Evolutionary conservation across 139 green algal genomes (phyloP), one percentile per base, ranked within the genome.

Genomic region (Picochlorum sp.): DNA sequence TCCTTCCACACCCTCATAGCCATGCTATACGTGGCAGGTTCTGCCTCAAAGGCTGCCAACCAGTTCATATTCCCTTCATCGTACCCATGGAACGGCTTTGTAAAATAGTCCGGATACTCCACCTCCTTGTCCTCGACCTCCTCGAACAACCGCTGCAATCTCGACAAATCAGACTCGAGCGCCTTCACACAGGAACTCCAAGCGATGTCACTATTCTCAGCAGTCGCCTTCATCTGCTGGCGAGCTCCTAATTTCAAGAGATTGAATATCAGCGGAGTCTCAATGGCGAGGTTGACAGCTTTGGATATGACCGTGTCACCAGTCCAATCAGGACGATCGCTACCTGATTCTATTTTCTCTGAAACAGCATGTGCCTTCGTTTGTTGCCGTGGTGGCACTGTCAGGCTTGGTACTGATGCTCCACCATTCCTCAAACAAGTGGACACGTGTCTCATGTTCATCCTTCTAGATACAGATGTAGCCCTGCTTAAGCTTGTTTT

Each of bases 21-120:
- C 49, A 91, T 89, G 28, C 75, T 75, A 11, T 83, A 72, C 1
- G 77, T 81, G 4, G 82, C 83, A 0, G 80, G 79, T 74, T 90
- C 81, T 50, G 85, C 78, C 76, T 92, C 86, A 63, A 73, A 88
- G 0, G 84, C 85, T 4, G 85, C 82, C 52, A 71, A 44, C 73
- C 77, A 85, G 49, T 54, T 70, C 26, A 87, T 66, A 56, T 87
- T 87, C 16, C 81, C 76, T 10, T 78, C 62, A 11, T 81, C 65
- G 71, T 90, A 92, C 26, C 77, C 76, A 67, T 93, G 86, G 77
- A 93, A 93, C n/a, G 83, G 77, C 61, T 79, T 45, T 0, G 79
- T 72, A 71, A 90, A 92, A 70, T 92, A 92, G 45, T 49, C 47
- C 0, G 86, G 86, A 71, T 90, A 92, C 7, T 13, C 1, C 3